Evolutionary conservation across 768 basidiomycete species (phyloP), one percentile per base, ranked within the genome.

Genomic region (Pisolithus tinctorius): DNA sequence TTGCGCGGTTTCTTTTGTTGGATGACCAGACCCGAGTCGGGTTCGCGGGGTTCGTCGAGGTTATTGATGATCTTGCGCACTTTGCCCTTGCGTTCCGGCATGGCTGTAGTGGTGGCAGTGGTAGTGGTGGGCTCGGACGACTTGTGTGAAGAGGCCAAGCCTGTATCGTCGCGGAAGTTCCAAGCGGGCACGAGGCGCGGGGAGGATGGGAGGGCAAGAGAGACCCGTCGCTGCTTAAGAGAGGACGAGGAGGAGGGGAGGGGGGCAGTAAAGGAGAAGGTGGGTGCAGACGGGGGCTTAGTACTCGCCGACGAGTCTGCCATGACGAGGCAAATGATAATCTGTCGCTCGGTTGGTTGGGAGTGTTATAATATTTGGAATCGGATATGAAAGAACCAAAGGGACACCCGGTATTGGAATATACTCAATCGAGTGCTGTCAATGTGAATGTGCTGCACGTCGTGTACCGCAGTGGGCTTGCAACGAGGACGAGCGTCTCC

Each of bases 151-250:
- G 74, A 71, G 29, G 76, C 70, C 16, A 88, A 58, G 11, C 74
- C 72, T 25, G 85, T 88, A 65, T 91, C 88, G 71, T 91, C 88
- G 49, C 87, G 78, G 56, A 90, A 88, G 55, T 70, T 74, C 82
- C 83, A 88, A 17, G 82, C 81, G 46, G 75, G 70, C 17, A 84
- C 83, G 57, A 86, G 70, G 30, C 84, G 75, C 6, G 86, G 86
- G 0, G 86, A 82, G 4, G 82, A 76, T 0, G 84, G 83, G 0
- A 84, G 73, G 2, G 83, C 86, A 48, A 88, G 77, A 0, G 88
- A 89, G 2, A 85, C 83, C 49, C 87, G 81, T 44, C 88, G 72
- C 53, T 84, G 84, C 58, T 88, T 88, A 14, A 58, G 49, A 1
- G 55, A 25, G 0, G 55, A 27, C 13, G 40, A 20, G 79, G 1